These are phyloP conservation scores for Phalaenopsis aphrodite DNA, from an alignment of 106 monocot species.

Conservation along the genomic window DNA sequence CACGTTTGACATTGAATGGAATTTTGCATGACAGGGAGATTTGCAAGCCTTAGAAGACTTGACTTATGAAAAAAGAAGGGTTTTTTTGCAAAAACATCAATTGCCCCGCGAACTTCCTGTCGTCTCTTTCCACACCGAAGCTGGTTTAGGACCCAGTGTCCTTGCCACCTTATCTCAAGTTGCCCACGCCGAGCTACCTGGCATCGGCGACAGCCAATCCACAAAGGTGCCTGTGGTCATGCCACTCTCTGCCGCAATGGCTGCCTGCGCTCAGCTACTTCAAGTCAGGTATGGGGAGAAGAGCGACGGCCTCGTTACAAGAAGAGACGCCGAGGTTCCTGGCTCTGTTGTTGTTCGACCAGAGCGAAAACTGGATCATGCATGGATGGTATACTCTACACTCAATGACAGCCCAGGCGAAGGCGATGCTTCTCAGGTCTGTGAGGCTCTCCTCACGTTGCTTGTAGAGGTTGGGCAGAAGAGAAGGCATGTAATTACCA, in stretches of 20 bases:
- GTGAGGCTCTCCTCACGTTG: slow-evolving; percentile 75
- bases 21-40: slow-evolving; percentile 46
- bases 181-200: slow-evolving; percentile 66
- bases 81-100: slow-evolving; percentile 49
- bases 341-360: slow-evolving; percentile 65
- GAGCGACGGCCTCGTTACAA: slow-evolving; percentile 74
- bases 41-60: slow-evolving; percentile 66
- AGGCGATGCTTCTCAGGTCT: slow-evolving; percentile 68
- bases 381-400: slow-evolving; percentile 84
- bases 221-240: slow-evolving; percentile 67
- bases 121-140: slow-evolving; percentile 83
- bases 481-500: slow-evolving; percentile 46
- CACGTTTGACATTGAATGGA: not conserved
- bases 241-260: slow-evolving; percentile 70
- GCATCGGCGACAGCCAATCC: slow-evolving; percentile 23
- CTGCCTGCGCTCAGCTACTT: slow-evolving; percentile 55
- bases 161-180: slow-evolving; percentile 63
- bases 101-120: slow-evolving; percentile 60
- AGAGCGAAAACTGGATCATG: slow-evolving; percentile 62
- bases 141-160: slow-evolving; percentile 38
- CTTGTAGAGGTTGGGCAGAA: slow-evolving; percentile 70
- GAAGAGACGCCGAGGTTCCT: slow-evolving; percentile 74
- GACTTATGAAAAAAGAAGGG: slow-evolving; percentile 59
- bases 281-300: slow-evolving; percentile 69
- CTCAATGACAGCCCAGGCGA: slow-evolving; percentile 43